Evolutionary conservation across 1,139 yeast genomes (phyloP).

Genomic region (Candida sanyaensis): DNA sequence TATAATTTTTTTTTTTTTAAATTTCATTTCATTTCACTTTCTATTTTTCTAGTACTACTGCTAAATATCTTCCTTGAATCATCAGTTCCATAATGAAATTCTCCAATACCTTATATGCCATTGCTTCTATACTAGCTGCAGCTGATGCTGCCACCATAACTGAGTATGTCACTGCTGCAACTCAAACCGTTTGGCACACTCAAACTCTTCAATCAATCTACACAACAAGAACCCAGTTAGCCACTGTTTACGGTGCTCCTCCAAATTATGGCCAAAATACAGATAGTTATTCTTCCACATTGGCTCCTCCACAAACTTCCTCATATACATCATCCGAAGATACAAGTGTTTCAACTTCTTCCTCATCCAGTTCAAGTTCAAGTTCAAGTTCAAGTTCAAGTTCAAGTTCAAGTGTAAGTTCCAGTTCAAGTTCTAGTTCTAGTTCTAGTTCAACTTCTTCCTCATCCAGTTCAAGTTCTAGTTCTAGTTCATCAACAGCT

Average conservation of each 20-base stretch:
- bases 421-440: slow-evolving; percentile 18
- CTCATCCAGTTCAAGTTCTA: slow-evolving; percentile 19
- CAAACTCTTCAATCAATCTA: slow-evolving; percentile 20
- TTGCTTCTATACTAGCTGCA: slow-evolving; percentile 9
- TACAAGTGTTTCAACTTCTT: slow-evolving; percentile 17
- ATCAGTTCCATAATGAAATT: slow-evolving; percentile 5
- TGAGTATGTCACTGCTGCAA: slow-evolving; percentile 24
- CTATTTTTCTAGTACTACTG: background rate
- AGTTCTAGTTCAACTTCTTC: slow-evolving; percentile 20
- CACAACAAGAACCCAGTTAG: slow-evolving; percentile 10
- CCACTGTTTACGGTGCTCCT: slow-evolving; percentile 14
- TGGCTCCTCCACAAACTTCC: slow-evolving; percentile 24
- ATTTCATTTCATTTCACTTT: background rate
- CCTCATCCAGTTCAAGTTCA: slow-evolving; percentile 20
- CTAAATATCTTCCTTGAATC: background rate
- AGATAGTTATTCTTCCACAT: slow-evolving; percentile 15
- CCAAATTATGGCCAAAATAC: slow-evolving; percentile 13
- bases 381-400: slow-evolving; percentile 18
- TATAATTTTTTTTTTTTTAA: background rate
- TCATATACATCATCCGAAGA: slow-evolving; percentile 17
- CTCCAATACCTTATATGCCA: slow-evolving; percentile 2
- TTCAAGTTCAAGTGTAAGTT: slow-evolving; percentile 16
- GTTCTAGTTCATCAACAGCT: slow-evolving; percentile 21
- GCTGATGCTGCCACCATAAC: slow-evolving; percentile 23
- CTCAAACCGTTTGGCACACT: slow-evolving; percentile 23